phyloP scores from a whole-genome alignment of 1,284 basidiomycete genomes.

The Ustilago sp. region DNA sequence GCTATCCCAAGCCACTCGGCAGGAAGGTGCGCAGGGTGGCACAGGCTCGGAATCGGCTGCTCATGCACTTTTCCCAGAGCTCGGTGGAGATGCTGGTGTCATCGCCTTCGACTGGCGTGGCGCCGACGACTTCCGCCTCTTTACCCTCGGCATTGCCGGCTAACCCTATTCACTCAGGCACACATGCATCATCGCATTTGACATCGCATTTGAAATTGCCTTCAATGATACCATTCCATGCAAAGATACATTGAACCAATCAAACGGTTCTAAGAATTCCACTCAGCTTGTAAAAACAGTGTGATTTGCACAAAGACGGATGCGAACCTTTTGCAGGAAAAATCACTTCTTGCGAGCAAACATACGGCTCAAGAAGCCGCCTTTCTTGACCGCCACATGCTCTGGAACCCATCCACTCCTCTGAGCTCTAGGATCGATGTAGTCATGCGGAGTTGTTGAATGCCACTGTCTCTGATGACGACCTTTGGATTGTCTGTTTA shows the following conservation, averaged over 20 bases:
- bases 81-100: slow-evolving; percentile 38
- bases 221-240: slow-evolving; percentile 9
- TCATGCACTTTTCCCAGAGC: slow-evolving; percentile 29
- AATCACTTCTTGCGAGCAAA: slow-evolving; percentile 37
- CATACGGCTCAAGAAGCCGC: slow-evolving; percentile 35
- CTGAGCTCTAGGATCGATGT: slow-evolving; percentile 1
- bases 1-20: neutral
- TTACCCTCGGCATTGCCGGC: slow-evolving; percentile 46
- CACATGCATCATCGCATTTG: neutral
- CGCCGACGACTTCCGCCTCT: slow-evolving; percentile 53
- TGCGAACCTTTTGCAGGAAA: neutral
- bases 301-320: neutral
- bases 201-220: neutral
- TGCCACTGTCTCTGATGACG: slow-evolving; percentile 33
- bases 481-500: neutral
- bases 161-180: slow-evolving; percentile 6
- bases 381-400: slow-evolving; percentile 18
- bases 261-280: slow-evolving; percentile 2
- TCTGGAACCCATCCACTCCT: slow-evolving; percentile 17
- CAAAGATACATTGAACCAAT: neutral
- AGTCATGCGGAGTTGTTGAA: slow-evolving; percentile 28
- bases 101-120: slow-evolving; percentile 56
- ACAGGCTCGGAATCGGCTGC: slow-evolving; percentile 10
- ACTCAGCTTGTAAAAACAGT: neutral
- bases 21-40: neutral